phyloP scores from a whole-genome alignment of 2,329 filamentous ascomycete genomes.

The Sarocladium oryzae region DNA sequence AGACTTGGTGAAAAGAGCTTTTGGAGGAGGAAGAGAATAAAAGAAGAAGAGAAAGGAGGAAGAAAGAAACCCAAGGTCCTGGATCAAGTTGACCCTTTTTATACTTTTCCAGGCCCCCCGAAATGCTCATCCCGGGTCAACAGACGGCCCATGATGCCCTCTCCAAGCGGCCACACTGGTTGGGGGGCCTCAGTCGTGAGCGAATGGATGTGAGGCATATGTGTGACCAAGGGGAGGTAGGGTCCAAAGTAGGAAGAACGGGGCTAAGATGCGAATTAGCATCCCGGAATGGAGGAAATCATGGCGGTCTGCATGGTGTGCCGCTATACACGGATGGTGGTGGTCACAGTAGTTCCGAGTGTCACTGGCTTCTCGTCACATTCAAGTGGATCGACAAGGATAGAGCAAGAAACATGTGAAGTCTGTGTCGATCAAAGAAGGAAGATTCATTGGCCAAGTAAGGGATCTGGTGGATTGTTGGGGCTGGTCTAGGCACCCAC shows the following conservation, averaged over 20 bases:
- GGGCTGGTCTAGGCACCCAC: not conserved
- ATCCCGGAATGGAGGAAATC: not conserved
- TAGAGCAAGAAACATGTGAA: not conserved
- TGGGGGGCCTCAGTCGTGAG: not conserved
- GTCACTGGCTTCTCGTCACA: constrained; percentile 4
- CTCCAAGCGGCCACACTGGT: not conserved
- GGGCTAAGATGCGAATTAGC: not conserved
- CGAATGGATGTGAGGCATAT: not conserved
- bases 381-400: constrained; percentile 1
- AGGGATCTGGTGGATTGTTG: not conserved
- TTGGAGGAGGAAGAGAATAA: constrained; percentile 11
- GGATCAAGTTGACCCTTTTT: constrained; percentile 52
- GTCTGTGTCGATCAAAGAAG: not conserved
- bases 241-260: not conserved
- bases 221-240: not conserved
- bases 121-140: constrained; percentile 16
- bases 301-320: constrained; percentile 8
- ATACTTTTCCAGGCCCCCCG: constrained; percentile 45
- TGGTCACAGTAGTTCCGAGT: not conserved
- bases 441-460: not conserved
- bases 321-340: not conserved
- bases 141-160: constrained; percentile 8
- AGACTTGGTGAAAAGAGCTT: not conserved
- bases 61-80: constrained; percentile 36
- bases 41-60: constrained; percentile 40